Evolutionary conservation across 257 asterid species (phyloP).

Genomic region (Salvia splendens): DNA sequence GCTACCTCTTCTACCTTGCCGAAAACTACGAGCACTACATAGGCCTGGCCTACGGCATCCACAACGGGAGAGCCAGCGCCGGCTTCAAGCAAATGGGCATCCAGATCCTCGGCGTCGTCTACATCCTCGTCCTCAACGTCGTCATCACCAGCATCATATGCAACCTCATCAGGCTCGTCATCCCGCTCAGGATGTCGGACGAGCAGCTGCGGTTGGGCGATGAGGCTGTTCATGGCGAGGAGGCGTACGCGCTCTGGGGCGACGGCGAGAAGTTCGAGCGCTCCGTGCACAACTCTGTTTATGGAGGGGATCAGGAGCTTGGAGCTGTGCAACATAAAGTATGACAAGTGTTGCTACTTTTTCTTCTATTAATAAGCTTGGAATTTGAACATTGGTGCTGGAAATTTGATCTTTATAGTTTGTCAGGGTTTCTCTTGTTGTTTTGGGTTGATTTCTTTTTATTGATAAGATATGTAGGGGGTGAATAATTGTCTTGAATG

Average conservation of each 20-base stretch:
- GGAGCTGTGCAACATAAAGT: conserved; percentile 26
- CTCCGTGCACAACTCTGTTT: conserved; percentile 42
- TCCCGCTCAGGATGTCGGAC: conserved; percentile 58
- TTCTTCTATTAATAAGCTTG: no score
- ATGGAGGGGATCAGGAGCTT: conserved; percentile 39
- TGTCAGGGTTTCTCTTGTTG: no score
- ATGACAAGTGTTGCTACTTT: background rate
- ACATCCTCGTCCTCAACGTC: conserved; percentile 46
- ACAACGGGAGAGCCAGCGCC: conserved; percentile 32
- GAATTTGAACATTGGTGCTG: no score
- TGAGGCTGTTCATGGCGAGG: conserved; percentile 78
- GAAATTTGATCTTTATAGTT: no score
- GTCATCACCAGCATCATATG: conserved; percentile 62
- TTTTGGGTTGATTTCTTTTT: no score
- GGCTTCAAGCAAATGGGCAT: conserved; percentile 65
- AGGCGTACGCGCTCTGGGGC: conserved; percentile 81
- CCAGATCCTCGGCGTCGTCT: conserved; percentile 59
- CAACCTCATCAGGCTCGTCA: conserved; percentile 47
- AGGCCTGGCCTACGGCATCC: conserved; percentile 64
- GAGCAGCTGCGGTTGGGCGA: conserved; percentile 60
- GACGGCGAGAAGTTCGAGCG: conserved; percentile 68
- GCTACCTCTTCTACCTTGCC: conserved; percentile 43
- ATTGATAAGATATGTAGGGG: no score
- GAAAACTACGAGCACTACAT: conserved; percentile 39
- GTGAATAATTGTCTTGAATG: no score